These are phyloP conservation scores for Tolypocladium endophyticum DNA, from an alignment of 2,329 filamentous ascomycete species.

Conservation along the genomic window DNA sequence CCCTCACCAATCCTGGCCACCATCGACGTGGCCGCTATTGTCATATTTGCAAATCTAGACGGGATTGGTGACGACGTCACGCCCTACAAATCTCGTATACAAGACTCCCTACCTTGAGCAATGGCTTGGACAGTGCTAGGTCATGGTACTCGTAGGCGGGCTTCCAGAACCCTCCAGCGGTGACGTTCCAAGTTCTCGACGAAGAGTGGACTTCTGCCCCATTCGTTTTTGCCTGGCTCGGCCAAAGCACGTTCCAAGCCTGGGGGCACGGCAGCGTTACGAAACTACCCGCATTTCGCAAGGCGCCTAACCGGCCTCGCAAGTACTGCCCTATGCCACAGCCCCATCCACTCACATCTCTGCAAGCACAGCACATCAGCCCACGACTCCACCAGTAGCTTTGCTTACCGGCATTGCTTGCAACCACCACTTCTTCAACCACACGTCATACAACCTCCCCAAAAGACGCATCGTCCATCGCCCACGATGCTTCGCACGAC, in stretches of 20 bases:
- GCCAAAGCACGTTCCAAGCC: not conserved
- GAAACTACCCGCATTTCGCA: not conserved
- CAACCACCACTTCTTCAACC: conserved; percentile 2
- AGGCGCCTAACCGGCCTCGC: accelerated
- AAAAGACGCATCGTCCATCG: conserved; percentile 1
- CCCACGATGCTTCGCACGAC: conserved; percentile 57
- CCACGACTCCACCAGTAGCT: not conserved
- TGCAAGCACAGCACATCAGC: conserved; percentile 2
- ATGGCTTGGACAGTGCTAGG: too few species aligned
- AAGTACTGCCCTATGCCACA: not conserved
- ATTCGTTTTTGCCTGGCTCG: not conserved
- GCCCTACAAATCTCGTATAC: not conserved
- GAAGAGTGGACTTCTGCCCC: not conserved
- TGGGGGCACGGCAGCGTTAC: not conserved
- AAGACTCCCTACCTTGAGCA: not conserved
- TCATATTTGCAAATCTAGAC: not conserved
- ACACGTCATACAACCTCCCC: conserved; percentile 4
- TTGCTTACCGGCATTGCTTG: not conserved
- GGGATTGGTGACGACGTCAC: not conserved
- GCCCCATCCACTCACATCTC: not conserved
- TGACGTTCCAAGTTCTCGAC: not conserved
- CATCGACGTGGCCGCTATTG: not conserved
- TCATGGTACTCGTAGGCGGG: too few species aligned
- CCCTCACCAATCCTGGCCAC: not conserved
- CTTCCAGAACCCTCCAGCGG: not conserved